These are phyloP conservation scores for Ceratocystis huliohia DNA, from an alignment of 2,329 filamentous ascomycete genomes.

Conservation along the genomic window DNA sequence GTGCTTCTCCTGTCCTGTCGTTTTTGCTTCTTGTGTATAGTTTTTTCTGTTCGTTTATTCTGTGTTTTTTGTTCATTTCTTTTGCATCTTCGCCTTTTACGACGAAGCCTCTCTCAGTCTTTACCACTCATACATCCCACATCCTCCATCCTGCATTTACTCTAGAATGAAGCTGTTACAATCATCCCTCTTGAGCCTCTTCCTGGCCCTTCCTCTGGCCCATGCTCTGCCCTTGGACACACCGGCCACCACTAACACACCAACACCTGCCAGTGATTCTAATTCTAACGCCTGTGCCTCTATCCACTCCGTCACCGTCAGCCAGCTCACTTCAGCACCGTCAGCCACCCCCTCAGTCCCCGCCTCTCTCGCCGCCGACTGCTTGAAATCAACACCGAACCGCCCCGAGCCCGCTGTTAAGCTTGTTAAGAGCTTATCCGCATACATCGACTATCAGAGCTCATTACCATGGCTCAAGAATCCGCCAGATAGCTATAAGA, in stretches of 20 bases:
- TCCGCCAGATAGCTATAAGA: conserved; percentile 39
- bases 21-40: conserved; percentile 10
- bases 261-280: background rate
- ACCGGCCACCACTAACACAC: background rate
- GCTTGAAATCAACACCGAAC: conserved; percentile 32
- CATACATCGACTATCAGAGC: conserved; percentile 38
- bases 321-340: background rate
- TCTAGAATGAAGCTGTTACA: conserved; percentile 1
- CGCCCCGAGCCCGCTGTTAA: conserved; percentile 28
- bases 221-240: background rate
- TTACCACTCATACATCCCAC: background rate
- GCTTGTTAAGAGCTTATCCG: conserved; percentile 30
- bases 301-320: conserved; percentile 6
- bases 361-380: conserved; percentile 30
- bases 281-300: conserved; percentile 7
- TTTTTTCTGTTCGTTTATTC: conserved; percentile 4
- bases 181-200: background rate
- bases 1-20: conserved; percentile 5
- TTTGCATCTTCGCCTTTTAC: background rate
- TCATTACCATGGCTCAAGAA: conserved; percentile 37
- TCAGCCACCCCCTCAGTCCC: conserved; percentile 28
- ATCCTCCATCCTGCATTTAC: background rate
- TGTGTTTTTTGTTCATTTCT: conserved; percentile 6
- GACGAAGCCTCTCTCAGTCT: background rate
- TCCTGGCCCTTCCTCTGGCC: background rate